Conservation (phyloP, 73 alveolate species). For the Tetrahymena elliotti region DNA sequence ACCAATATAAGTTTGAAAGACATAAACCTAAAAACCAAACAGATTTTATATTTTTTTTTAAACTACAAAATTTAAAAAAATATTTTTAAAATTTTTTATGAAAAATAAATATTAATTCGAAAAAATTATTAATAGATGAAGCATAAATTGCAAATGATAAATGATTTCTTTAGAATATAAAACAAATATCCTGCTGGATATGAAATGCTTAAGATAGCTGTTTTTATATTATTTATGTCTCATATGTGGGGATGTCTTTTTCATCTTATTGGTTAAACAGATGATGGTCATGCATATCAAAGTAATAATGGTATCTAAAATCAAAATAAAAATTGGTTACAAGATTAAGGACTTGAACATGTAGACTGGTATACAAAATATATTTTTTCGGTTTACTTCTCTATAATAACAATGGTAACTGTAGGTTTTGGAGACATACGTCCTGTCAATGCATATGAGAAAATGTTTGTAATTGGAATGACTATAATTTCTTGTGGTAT, state of each 20-base stretch:
- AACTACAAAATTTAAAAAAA: too few species aligned
- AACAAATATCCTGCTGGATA: not conserved
- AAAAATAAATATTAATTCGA: too few species aligned
- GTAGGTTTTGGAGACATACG: slow-evolving; percentile 42
- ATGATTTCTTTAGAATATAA: not conserved
- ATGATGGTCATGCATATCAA: not conserved
- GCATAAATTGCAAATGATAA: not conserved
- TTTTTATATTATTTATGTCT: not conserved
- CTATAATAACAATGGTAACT: slow-evolving; percentile 33
- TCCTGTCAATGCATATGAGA: slow-evolving; percentile 17
- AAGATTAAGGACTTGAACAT: not conserved
- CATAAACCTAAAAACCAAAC: too few species aligned
- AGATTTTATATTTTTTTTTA: too few species aligned
- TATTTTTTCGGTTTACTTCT: slow-evolving; percentile 15
- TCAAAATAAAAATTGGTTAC: not conserved
- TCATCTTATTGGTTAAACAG: not conserved
- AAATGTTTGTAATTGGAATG: slow-evolving; percentile 28
- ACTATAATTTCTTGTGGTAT: slow-evolving; percentile 27
- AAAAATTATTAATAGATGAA: not conserved
- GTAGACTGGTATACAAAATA: not conserved
- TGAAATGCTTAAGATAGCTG: not conserved
- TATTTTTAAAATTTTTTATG: too few species aligned
- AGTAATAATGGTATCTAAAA: not conserved
- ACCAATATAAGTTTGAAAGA: too few species aligned
- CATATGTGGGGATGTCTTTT: not conserved